phyloP scores from a whole-genome alignment of 2,329 filamentous ascomycete species.

The Aspergillus novoparasiticus region DNA sequence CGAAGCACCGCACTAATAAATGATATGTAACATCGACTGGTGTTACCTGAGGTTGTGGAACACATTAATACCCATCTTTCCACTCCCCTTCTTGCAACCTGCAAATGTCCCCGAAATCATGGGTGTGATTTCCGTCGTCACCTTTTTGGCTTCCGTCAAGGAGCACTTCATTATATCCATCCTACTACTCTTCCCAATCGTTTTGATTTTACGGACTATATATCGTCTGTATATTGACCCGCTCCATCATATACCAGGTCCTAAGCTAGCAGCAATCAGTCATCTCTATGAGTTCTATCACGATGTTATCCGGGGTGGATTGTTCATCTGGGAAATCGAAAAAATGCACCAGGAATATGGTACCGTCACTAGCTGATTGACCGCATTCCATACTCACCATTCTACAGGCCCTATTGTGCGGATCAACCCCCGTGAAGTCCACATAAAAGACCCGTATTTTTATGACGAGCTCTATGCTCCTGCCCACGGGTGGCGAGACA shows the following conservation, averaged over 20 bases:
- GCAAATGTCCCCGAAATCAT: no score
- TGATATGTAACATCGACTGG: no score
- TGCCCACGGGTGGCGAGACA: constrained; percentile 24
- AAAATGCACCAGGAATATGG: constrained; percentile 32
- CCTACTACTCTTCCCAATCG: no score
- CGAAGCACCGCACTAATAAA: no score
- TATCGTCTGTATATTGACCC: constrained; percentile 36
- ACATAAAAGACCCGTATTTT: constrained; percentile 38
- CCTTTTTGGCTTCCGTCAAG: no score
- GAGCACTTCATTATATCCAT: no score
- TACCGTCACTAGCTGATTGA: background rate
- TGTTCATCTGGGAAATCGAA: constrained; percentile 26
- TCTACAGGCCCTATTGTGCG: constrained; percentile 38
- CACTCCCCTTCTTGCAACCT: no score
- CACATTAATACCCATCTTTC: no score
- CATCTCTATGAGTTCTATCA: constrained; percentile 34
- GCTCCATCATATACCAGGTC: constrained; percentile 35
- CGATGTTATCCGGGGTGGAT: constrained; percentile 26
- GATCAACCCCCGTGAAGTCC: constrained; percentile 39
- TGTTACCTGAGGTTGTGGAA: no score
- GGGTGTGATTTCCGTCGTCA: no score
- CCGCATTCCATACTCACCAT: background rate
- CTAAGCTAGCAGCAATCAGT: constrained; percentile 32
- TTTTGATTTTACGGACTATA: background rate
- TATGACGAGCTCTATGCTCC: constrained; percentile 37